Conservation (phyloP, 2,329 filamentous ascomycete species). For the Penicillium corylophilum region DNA sequence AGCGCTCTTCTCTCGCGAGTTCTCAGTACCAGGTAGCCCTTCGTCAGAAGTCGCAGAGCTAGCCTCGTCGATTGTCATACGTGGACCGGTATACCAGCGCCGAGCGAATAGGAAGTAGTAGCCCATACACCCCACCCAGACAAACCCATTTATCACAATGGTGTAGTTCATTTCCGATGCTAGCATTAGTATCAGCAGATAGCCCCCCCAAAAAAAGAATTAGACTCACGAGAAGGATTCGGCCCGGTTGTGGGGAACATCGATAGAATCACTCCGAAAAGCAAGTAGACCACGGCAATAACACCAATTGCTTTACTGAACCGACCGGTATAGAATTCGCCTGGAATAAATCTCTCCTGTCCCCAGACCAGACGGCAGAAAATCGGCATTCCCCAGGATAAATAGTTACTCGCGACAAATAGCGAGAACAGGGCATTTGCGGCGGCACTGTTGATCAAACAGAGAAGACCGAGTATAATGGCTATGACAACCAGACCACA, state of each 20-base stretch:
- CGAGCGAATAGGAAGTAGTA: slow-evolving; percentile 60
- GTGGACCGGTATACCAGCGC: slow-evolving; percentile 63
- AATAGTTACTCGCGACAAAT: slow-evolving; percentile 59
- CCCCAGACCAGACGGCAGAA: slow-evolving; percentile 60
- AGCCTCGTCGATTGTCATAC: slow-evolving; percentile 51
- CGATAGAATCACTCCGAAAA: slow-evolving; percentile 56
- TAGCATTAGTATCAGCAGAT: slow-evolving; percentile 11
- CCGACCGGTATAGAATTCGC: slow-evolving; percentile 59
- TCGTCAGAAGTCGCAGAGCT: not conserved
- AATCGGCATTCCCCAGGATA: slow-evolving; percentile 61
- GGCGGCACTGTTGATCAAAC: slow-evolving; percentile 58
- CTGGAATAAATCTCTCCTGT: slow-evolving; percentile 56
- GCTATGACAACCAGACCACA: slow-evolving; percentile 55
- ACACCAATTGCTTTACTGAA: slow-evolving; percentile 56
- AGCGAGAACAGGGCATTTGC: slow-evolving; percentile 58
- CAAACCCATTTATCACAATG: slow-evolving; percentile 58
- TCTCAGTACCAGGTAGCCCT: not conserved
- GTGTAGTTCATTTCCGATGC: slow-evolving; percentile 62
- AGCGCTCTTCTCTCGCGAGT: not conserved
- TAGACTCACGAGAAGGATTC: slow-evolving; percentile 46
- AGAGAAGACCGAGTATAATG: slow-evolving; percentile 57
- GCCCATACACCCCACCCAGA: slow-evolving; percentile 57
- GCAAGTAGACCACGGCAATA: slow-evolving; percentile 54
- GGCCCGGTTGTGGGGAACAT: slow-evolving; percentile 62
- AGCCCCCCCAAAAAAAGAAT: slow-evolving; percentile 2